These are phyloP conservation scores for Lodderomyces margitis DNA, from an alignment of 1,139 yeast species.

Conservation along the genomic window DNA sequence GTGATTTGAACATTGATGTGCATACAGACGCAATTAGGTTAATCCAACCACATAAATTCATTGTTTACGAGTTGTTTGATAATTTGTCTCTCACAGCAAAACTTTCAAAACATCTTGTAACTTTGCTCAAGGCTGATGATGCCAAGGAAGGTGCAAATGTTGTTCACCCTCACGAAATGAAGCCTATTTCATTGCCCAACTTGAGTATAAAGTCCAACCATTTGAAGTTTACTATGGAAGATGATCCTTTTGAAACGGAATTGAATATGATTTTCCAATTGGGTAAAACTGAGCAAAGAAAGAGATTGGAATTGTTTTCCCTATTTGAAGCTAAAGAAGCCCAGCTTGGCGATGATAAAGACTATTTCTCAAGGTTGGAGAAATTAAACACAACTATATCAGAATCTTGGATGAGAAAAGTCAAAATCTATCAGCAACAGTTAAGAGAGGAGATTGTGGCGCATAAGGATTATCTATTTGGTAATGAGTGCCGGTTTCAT, in stretches of 20 bases:
- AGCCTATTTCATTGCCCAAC: slow-evolving; percentile 51
- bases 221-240: slow-evolving; percentile 57
- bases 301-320: slow-evolving; percentile 55
- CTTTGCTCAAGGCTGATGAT: slow-evolving; percentile 38
- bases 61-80: slow-evolving; percentile 61
- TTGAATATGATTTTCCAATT: slow-evolving; percentile 73
- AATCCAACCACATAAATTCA: slow-evolving; percentile 51
- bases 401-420: slow-evolving; percentile 49
- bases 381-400: slow-evolving; percentile 23
- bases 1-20: slow-evolving; percentile 13
- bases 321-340: slow-evolving; percentile 44
- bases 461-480: slow-evolving; percentile 52
- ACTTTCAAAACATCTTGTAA: slow-evolving; percentile 52
- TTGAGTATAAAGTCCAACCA: slow-evolving; percentile 49
- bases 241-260: slow-evolving; percentile 86
- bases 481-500: slow-evolving; percentile 44
- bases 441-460: slow-evolving; percentile 46
- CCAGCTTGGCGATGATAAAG: slow-evolving; percentile 5
- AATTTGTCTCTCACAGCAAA: slow-evolving; percentile 55
- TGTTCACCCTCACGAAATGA: slow-evolving; percentile 35
- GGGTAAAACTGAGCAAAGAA: slow-evolving; percentile 69
- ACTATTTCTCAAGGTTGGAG: slow-evolving; percentile 14
- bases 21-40: slow-evolving; percentile 33
- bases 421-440: slow-evolving; percentile 42
- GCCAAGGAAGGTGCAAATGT: slow-evolving; percentile 18